Evolutionary conservation across 73 alveolate genomes (phyloP).

Genomic region (Halteria grandinella): DNA sequence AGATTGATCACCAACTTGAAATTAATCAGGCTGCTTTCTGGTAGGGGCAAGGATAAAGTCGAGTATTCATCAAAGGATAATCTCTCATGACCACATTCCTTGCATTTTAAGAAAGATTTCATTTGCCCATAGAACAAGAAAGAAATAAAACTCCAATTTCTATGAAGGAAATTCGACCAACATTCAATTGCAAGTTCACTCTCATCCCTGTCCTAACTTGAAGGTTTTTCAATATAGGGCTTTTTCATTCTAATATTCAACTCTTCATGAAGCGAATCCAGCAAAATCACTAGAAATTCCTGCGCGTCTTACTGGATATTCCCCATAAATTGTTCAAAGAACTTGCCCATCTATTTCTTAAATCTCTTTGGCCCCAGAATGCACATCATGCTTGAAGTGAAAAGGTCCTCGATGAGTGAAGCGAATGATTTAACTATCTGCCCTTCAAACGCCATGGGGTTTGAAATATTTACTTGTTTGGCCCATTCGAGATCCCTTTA

Average conservation of each 20-base stretch:
- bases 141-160: slow-evolving; percentile 77
- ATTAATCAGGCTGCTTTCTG: slow-evolving; percentile 61
- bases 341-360: slow-evolving; percentile 63
- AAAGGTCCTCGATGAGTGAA: slow-evolving; percentile 43
- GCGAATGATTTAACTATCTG: slow-evolving; percentile 60
- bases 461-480: slow-evolving; percentile 32
- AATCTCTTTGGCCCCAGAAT: slow-evolving; percentile 63
- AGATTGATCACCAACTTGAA: slow-evolving; percentile 53
- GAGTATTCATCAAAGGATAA: slow-evolving; percentile 64
- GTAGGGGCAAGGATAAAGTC: slow-evolving; percentile 73
- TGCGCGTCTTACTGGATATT: slow-evolving; percentile 77
- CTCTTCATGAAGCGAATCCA: slow-evolving; percentile 80
- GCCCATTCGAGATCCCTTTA: too few relatives aligned
- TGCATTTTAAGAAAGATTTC: slow-evolving; percentile 66
- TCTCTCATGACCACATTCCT: slow-evolving; percentile 57
- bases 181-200: slow-evolving; percentile 67
- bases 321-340: slow-evolving; percentile 65
- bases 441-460: slow-evolving; percentile 47
- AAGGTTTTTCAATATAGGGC: slow-evolving; percentile 44
- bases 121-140: slow-evolving; percentile 77
- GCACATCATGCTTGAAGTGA: slow-evolving; percentile 47
- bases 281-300: slow-evolving; percentile 72
- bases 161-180: slow-evolving; percentile 77
- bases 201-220: slow-evolving; percentile 43
- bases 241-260: slow-evolving; percentile 66